Evolutionary conservation across 306 rosid genomes (phyloP), one percentile per base, ranked within the genome.

Genomic region (Cajanus cajan): DNA sequence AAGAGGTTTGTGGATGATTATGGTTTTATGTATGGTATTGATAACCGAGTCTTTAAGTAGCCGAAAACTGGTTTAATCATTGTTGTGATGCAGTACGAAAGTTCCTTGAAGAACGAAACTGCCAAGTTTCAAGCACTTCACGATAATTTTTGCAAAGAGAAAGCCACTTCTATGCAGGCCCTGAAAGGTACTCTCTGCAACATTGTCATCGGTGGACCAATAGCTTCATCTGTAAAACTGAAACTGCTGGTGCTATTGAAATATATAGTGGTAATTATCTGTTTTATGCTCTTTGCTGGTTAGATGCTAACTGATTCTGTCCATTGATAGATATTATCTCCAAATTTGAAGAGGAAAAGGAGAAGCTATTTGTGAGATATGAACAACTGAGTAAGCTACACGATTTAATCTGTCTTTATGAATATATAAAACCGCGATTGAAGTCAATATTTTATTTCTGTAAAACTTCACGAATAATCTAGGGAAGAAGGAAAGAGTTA

Each of bases 301-400:
- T 75, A 50, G 36, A 59, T 65, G 73, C 43, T 84, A 67, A 81
- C 54, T 59, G 15, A 25, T 62, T 44, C 54, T 61, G 33, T 18
- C 36, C 33, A 55, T 73, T 71, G 62, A 81, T 68, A 93, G 99
- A 93, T 73, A 81, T 88, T 57, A 85, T 95, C 83, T 87, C 97
- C 59, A 91, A 88, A 79, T 95, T 86, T 83, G 99, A 95, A 87
- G 99, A 90, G 78, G 98, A 95, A 67, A 95, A 93, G 83, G 97
- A 90, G 65, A 95, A 90, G 85, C 90, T 93, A 63, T 87, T 91
- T 82, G 24, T 47, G 39, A 87, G 84, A 84, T 90, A 95, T 78
- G 99, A 95, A 84, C 99, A 93, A 86, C 69, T 93, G 78, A 95
- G 99, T 95, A 88, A 83, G 98, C 73, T 24, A 31, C 47, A 25